These are phyloP conservation scores for Globisporangium viniferum DNA, from an alignment of 352 stramenopile genomes.

Conservation along the genomic window DNA sequence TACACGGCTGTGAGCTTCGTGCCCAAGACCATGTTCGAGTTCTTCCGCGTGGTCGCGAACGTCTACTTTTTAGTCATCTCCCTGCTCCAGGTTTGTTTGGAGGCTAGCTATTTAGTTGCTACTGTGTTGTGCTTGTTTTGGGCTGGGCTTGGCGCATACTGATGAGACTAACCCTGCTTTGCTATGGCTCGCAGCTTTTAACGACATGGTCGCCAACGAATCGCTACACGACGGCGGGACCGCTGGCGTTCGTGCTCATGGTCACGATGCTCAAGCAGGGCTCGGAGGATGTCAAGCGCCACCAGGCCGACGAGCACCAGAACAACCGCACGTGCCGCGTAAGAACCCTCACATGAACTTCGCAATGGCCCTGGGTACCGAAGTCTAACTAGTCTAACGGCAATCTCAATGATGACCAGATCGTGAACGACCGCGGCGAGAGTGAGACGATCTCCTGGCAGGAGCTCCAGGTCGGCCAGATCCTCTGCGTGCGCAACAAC, in stretches of 20 bases:
- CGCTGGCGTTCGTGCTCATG: slow-evolving; percentile 69
- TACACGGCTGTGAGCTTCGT: slow-evolving; percentile 93
- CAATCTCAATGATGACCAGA: neutral
- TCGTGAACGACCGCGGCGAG: slow-evolving; percentile 25
- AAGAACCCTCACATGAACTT: neutral
- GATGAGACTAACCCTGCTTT: neutral
- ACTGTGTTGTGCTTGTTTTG: slow-evolving; percentile 57
- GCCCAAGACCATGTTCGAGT: slow-evolving; percentile 91
- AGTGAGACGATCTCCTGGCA: slow-evolving; percentile 61
- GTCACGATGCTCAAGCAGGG: slow-evolving; percentile 79
- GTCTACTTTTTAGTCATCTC: slow-evolving; percentile 95
- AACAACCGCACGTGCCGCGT: slow-evolving; percentile 56
- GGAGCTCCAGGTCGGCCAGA: slow-evolving; percentile 69
- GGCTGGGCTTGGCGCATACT: neutral
- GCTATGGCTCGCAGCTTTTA: slow-evolving; percentile 30
- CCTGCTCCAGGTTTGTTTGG: slow-evolving; percentile 73
- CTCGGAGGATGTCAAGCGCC: slow-evolving; percentile 73
- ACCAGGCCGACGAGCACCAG: slow-evolving; percentile 58
- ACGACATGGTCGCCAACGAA: slow-evolving; percentile 69
- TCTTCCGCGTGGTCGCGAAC: slow-evolving; percentile 94
- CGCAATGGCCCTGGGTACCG: neutral
- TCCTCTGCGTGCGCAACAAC: slow-evolving; percentile 45
- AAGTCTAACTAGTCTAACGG: neutral
- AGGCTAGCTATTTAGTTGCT: slow-evolving; percentile 91
- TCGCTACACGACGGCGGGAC: slow-evolving; percentile 68